phyloP scores from a whole-genome alignment of 1,284 basidiomycete genomes.

The Boletellus dicymbophilus region DNA sequence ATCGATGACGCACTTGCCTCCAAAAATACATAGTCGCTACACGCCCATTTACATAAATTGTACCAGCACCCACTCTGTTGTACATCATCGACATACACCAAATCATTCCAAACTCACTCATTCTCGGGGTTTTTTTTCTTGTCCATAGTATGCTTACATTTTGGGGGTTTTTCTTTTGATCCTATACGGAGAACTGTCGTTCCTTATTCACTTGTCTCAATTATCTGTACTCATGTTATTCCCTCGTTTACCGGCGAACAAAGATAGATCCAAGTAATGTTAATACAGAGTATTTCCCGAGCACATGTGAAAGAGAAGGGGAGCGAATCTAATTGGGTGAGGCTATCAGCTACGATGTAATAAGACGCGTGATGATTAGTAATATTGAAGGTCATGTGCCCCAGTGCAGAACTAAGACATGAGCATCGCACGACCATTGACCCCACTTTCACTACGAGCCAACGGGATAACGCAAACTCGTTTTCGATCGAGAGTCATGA shows the following conservation, averaged over 20 bases:
- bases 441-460: not conserved
- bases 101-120: slow-evolving; percentile 6
- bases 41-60: slow-evolving; percentile 1
- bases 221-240: slow-evolving; percentile 18
- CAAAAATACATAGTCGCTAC: not conserved
- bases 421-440: slow-evolving; percentile 1
- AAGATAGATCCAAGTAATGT: no score
- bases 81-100: no score
- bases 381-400: no score
- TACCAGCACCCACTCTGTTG: not conserved
- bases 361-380: no score
- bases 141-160: not conserved
- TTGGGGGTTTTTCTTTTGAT: slow-evolving; percentile 1
- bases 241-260: no score
- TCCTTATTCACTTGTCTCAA: slow-evolving; percentile 1
- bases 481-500: slow-evolving; percentile 8
- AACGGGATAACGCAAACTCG: not conserved
- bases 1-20: slow-evolving; percentile 11
- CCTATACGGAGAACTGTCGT: not conserved
- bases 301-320: no score
- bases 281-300: no score
- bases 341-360: no score
- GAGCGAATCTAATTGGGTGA: no score
- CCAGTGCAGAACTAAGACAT: no score
- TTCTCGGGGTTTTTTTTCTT: not conserved